A percentile compares a stretch with the other conserved stretches of the same genome.
These are phyloP conservation scores for Dictyostelium brefeldianum DNA, from an alignment of 78 protist species.

Conservation along the genomic window DNA sequence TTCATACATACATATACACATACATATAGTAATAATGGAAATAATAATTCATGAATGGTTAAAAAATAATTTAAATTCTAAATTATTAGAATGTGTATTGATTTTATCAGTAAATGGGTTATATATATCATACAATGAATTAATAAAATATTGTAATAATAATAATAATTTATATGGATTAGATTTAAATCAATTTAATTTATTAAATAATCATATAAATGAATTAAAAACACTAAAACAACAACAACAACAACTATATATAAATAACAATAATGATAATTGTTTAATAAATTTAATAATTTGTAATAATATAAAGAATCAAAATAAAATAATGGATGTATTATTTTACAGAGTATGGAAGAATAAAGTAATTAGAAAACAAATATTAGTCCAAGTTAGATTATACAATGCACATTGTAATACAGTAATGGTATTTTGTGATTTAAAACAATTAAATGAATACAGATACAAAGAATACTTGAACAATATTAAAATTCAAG, in stretches of 20 bases:
- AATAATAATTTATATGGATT: background rate
- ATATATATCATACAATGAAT: background rate
- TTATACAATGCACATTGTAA: background rate
- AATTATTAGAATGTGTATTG: background rate
- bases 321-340: background rate
- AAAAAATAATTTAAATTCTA: background rate
- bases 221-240: background rate
- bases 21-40: background rate
- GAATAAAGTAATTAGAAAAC: background rate
- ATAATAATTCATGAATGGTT: background rate
- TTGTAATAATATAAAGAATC: background rate
- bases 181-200: background rate
- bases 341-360: background rate
- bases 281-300: too few relatives aligned
- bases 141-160: background rate
- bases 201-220: background rate
- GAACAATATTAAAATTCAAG: background rate
- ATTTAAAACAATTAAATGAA: background rate
- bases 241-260: background rate
- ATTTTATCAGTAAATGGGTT: background rate
- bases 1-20: too few relatives aligned
- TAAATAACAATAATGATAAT: background rate
- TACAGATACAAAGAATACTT: background rate
- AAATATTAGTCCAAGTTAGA: constrained; percentile 1
- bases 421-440: background rate